Evolutionary conservation across 176 grass and related monocot species (phyloP).

Genomic region (Juncus inflexus): DNA sequence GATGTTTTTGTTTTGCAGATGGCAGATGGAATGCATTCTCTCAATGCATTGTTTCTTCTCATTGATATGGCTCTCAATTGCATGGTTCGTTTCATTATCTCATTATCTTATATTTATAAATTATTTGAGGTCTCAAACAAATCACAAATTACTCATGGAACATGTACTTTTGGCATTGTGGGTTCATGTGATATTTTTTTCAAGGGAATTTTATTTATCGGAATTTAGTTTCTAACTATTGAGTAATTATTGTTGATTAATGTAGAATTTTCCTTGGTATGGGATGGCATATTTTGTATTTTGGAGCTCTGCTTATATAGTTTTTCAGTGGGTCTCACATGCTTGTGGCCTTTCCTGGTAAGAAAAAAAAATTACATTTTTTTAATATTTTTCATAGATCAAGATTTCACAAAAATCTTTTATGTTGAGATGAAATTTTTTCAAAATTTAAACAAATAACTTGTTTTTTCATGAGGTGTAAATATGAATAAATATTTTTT

Average conservation of each 20-base stretch:
- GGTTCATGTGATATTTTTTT: background rate
- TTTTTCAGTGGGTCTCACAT: conserved; percentile 81
- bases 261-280: conserved; percentile 90
- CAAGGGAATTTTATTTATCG: too few species aligned
- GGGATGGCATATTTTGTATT: conserved; percentile 79
- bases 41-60: conserved; percentile 73
- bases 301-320: conserved; percentile 78
- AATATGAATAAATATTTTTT: conserved; percentile 4
- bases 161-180: conserved; percentile 5
- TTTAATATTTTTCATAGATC: conserved; percentile 9
- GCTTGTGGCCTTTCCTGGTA: conserved; percentile 71
- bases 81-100: conserved; percentile 41
- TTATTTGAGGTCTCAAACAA: background rate
- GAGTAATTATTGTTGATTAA: conserved; percentile 10
- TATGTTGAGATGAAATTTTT: conserved; percentile 13
- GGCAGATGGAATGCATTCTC: conserved; percentile 67
- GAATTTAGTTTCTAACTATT: conserved; percentile 3
- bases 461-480: background rate
- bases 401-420: background rate
- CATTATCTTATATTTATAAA: background rate
- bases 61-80: conserved; percentile 72
- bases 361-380: conserved; percentile 3
- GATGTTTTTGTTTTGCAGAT: conserved; percentile 39
- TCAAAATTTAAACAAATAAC: background rate
- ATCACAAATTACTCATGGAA: background rate